phyloP scores from a whole-genome alignment of 495 filamentous ascomycete genomes.

The Talaromyces stipitatus region DNA sequence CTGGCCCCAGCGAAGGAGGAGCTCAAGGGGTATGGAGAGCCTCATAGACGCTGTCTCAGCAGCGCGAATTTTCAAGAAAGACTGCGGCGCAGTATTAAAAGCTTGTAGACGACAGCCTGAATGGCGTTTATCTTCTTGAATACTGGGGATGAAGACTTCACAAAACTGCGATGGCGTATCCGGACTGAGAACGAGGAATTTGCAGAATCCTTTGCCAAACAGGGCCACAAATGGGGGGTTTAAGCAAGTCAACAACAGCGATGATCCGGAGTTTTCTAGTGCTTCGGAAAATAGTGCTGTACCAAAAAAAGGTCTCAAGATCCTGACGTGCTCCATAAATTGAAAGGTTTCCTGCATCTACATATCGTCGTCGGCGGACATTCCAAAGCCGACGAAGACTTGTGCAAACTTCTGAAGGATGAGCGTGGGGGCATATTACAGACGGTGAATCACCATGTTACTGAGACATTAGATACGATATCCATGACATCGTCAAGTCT shows the following conservation, averaged over 20 bases:
- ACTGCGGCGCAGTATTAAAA: background rate
- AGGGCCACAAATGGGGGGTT: background rate
- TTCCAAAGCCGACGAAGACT: background rate
- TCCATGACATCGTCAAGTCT: conserved; percentile 31
- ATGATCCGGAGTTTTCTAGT: conserved; percentile 8
- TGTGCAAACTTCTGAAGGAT: conserved; percentile 16
- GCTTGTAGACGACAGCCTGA: background rate
- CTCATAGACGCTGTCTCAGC: background rate
- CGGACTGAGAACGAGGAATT: background rate
- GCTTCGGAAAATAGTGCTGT: conserved; percentile 1
- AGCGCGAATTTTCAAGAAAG: background rate
- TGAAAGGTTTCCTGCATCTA: conserved; percentile 2
- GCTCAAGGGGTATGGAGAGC: background rate
- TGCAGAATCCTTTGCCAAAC: background rate
- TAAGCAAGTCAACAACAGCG: conserved; percentile 13
- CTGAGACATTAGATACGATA: conserved; percentile 23
- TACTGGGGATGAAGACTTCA: background rate
- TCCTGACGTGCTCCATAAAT: background rate
- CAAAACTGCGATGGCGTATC: background rate
- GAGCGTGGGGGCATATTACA: conserved; percentile 27
- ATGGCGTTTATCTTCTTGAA: background rate
- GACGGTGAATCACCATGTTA: conserved; percentile 29
- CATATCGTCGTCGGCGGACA: background rate
- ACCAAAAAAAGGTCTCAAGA: too few relatives aligned
- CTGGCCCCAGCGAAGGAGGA: conserved; percentile 15